phyloP scores from a whole-genome alignment of 768 basidiomycete genomes.

The Suillus subaureus region DNA sequence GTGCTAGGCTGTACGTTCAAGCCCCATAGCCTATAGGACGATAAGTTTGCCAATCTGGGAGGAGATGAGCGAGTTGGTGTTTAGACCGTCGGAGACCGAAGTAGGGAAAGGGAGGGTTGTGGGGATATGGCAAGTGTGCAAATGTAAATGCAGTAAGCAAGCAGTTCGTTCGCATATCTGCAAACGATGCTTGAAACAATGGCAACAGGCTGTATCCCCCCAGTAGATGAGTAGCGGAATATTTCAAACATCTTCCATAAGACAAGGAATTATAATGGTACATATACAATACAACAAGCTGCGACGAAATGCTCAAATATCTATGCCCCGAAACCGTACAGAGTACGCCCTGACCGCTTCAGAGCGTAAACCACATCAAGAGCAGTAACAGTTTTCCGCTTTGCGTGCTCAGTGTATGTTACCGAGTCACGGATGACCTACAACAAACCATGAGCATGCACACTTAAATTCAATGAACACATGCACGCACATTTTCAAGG shows the following conservation, averaged over 20 bases:
- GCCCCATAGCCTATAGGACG: no score
- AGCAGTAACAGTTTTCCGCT: constrained; percentile 93
- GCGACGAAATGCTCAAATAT: constrained; percentile 1
- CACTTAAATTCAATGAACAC: neutral
- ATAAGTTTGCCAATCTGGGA: no score
- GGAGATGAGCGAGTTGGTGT: no score
- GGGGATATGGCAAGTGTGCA: no score
- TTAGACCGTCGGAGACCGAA: no score
- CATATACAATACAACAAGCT: constrained; percentile 27
- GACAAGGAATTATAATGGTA: constrained; percentile 28
- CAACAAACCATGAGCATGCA: constrained; percentile 11
- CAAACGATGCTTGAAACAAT: no score
- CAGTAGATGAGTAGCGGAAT: no score
- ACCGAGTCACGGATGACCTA: constrained; percentile 95
- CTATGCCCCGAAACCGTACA: constrained; percentile 38
- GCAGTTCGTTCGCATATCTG: no score
- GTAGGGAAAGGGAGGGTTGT: no score
- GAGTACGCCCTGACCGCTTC: constrained; percentile 83
- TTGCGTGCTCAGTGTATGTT: constrained; percentile 98
- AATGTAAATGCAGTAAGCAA: no score
- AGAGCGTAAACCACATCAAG: constrained; percentile 92
- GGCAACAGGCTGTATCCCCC: no score
- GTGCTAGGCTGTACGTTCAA: no score
- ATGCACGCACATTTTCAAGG: constrained; percentile 75
- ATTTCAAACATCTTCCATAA: neutral